Base-by-base conservation (phyloP, 2,329 filamentous ascomycete species). In the Venturia pyrina region DNA sequence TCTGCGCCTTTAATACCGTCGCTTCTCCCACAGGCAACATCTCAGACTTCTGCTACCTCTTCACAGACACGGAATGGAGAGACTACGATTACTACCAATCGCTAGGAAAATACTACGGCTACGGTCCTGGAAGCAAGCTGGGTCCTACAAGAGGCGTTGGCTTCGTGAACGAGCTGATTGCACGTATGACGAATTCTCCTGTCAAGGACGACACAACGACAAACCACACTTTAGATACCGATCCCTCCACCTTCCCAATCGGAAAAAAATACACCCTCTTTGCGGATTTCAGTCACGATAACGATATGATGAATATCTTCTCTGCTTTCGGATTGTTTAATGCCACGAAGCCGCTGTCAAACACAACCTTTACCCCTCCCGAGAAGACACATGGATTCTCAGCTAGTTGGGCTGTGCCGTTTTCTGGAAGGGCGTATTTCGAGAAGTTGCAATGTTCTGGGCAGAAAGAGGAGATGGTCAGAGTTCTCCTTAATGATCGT, bases 261-360 rank as follows among this genome's bases (percentile, higher is more conserved):
- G 81, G 77, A 32, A 75, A 75, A 40, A 71, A 83, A 68, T 76
- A 79, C 56, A 78, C 78, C 13, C 77, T 96, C 1, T 97, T 96
- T 72, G 92, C 91, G 0, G 93, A 97, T 76, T 96, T 97, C 73
- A 90, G 87, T 68, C 93, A 97, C 76, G 93, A 97, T 76, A 96
- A 96, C 75, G 87, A 89, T 73, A 91, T 97, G 86, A 85, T 85
- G 40, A 83, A 84, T 8, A 85, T 96, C 7, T 89, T 89, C 73
- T 86, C 86, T 5, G 91, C 91, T 0, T 73, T 97, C 69, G 90
- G 91, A 0, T 78, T 96, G 34, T 96, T 91, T 77, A 89, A 92
- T 70, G 77, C 76, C 56, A 90, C 86, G 0, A 71, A 73, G 17
- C 78, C 82, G 13, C 72, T 81, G 3, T 76, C 77, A 0, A 80